phyloP scores from a whole-genome alignment of 2,329 filamentous ascomycete species.

The Exophiala spinifera region DNA sequence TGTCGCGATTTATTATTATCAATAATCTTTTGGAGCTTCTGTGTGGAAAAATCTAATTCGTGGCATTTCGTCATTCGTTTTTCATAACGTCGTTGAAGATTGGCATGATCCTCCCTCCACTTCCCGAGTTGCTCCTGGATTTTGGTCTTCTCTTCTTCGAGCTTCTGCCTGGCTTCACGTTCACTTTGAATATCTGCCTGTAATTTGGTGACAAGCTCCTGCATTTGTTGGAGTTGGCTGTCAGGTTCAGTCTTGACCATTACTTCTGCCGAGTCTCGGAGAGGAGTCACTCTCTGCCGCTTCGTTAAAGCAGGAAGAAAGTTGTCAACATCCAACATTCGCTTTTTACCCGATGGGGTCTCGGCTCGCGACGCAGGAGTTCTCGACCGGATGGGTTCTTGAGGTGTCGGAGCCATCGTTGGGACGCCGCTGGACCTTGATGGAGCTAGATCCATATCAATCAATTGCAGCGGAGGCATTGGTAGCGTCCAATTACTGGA shows the following conservation, averaged over 20 bases:
- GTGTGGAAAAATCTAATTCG: conserved; percentile 37
- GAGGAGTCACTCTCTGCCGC: conserved; percentile 39
- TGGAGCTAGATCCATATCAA: conserved; percentile 31
- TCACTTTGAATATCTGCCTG: conserved; percentile 19
- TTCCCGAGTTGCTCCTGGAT: conserved; percentile 33
- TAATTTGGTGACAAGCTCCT: conserved; percentile 31
- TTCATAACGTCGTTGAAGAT: conserved; percentile 47
- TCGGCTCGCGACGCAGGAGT: conserved; percentile 28
- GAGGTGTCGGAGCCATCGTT: conserved; percentile 21
- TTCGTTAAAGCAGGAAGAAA: conserved; percentile 35
- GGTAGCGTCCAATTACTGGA: conserved; percentile 37
- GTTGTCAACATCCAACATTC: conserved; percentile 31
- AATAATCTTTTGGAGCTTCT: conserved; percentile 24
- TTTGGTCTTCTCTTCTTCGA: conserved; percentile 32
- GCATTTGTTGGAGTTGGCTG: conserved; percentile 30
- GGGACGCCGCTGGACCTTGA: conserved; percentile 13
- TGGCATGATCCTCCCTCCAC: conserved; percentile 35
- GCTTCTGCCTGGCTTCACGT: conserved; percentile 33
- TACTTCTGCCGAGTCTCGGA: conserved; percentile 35
- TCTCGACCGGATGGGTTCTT: conserved; percentile 18
- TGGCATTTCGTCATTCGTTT: conserved; percentile 37
- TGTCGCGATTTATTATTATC: conserved; percentile 34
- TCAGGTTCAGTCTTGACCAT: conserved; percentile 15
- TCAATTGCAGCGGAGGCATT: conserved; percentile 39
- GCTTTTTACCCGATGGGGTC: conserved; percentile 31